Evolutionary conservation across 78 protist genomes (phyloP), one percentile per base, ranked within the genome.

Genomic region (Polysphondylium violaceum): DNA sequence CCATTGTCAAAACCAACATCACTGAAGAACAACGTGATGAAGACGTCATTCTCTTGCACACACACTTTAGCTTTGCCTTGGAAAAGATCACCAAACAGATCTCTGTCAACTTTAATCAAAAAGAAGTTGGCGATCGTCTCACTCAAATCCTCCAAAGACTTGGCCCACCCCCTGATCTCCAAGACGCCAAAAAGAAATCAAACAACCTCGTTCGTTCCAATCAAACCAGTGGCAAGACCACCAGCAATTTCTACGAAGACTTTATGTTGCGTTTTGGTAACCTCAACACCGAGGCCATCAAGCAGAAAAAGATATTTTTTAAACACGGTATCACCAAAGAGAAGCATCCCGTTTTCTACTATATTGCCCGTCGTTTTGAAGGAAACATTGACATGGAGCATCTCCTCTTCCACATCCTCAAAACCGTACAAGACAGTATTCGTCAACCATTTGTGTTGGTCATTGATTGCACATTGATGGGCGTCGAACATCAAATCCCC

Each of bases 101-200:
- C 9, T 33, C 71, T 2, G 12, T 23, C 5, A 25, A 7, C 8
- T 53, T 74, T 55, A 74, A 73, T 29, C 87, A 73, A 73, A 69
- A 72, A 36, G 85, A 44, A 7, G 77, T 51, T 2, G 61, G 68
- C 0, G 92, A 74, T 51, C 69, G 69, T 27, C 58, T 86, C 31
- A 86, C 47, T 47, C 69, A 56, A 43, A 59, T 72, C 2, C 73
- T 86, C n/a, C 87, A 73, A 38, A 50, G 85, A 36, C 78, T 86
- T n/a, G 92, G 92, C 19, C 74, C 92, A 51, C 92, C 92, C 36
- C 85, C 92, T 14, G 72, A 74, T 23, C 31, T 72, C 6, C 40
- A 14, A 63, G 92, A 86, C 25, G 35, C 40, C 6, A 56, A 50
- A 36, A 74, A 72, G 76, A 68, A 40, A 50, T 21, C 11, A 29